A percentile compares a stretch with the other conserved stretches of the same genome.
phyloP scores from a whole-genome alignment of 768 basidiomycete species.

The Lactifluus echinatus region DNA sequence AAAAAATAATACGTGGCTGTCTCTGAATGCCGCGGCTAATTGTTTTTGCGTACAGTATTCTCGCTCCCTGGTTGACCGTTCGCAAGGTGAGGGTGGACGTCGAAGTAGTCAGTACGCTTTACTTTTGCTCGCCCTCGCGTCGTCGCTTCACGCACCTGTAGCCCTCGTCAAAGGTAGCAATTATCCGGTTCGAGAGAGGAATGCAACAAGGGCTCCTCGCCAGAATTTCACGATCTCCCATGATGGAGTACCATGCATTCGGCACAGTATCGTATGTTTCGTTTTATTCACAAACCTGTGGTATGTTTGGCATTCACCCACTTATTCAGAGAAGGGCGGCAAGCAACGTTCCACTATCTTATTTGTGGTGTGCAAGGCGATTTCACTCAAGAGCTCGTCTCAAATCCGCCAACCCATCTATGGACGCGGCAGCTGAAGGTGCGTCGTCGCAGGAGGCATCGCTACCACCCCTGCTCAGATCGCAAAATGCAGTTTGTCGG shows the following conservation, averaged over 20 bases:
- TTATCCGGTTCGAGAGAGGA: slow-evolving; percentile 71
- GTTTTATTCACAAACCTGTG: not conserved
- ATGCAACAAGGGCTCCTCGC: slow-evolving; percentile 79
- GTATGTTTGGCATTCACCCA: slow-evolving; percentile 13
- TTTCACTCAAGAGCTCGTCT: slow-evolving; percentile 65
- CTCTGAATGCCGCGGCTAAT: not conserved
- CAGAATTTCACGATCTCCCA: slow-evolving; percentile 60
- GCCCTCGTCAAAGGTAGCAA: slow-evolving; percentile 74
- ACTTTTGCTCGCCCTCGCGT: not conserved
- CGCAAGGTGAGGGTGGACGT: slow-evolving; percentile 66
- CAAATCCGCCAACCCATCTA: slow-evolving; percentile 55
- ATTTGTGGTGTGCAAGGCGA: slow-evolving; percentile 79
- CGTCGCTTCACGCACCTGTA: slow-evolving; percentile 24
- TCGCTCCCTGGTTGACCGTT: slow-evolving; percentile 68
- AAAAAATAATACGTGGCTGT: slow-evolving; percentile 24
- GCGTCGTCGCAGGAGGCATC: slow-evolving; percentile 4
- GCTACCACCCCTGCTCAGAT: not conserved
- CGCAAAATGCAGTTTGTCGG: slow-evolving; percentile 53
- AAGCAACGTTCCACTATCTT: slow-evolving; percentile 73
- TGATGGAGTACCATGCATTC: slow-evolving; percentile 80
- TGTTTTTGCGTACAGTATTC: slow-evolving; percentile 38
- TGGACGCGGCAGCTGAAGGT: slow-evolving; percentile 82
- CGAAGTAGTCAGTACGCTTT: slow-evolving; percentile 47
- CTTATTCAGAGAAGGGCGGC: slow-evolving; percentile 49
- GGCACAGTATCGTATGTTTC: slow-evolving; percentile 60